These are phyloP conservation scores for Paxillus rubicundulus DNA, from an alignment of 768 basidiomycete genomes.

Conservation along the genomic window DNA sequence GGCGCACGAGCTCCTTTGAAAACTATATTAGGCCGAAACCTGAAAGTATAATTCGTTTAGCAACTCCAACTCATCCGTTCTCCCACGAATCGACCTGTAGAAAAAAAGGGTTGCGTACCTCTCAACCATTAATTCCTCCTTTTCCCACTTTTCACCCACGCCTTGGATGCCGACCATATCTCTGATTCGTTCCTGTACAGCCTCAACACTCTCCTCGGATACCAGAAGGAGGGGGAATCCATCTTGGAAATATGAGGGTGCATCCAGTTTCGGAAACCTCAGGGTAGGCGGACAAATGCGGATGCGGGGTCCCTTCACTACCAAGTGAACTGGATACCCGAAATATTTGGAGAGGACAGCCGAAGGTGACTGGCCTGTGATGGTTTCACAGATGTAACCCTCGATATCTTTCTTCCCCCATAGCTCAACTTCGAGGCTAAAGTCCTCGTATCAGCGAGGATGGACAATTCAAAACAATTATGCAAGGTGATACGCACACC, in stretches of 20 bases:
- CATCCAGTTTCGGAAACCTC: conserved; percentile 56
- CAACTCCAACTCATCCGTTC: conserved; percentile 5
- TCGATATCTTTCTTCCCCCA: conserved; percentile 51
- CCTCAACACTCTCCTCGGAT: conserved; percentile 61
- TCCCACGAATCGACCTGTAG: not conserved
- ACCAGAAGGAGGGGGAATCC: conserved; percentile 67
- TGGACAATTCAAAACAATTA: not conserved
- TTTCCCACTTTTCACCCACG: conserved; percentile 51
- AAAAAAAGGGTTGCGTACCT: conserved; percentile 40
- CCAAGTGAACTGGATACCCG: conserved; percentile 56
- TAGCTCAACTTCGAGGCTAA: conserved; percentile 54
- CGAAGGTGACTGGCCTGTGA: conserved; percentile 46
- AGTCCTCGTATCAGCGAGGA: conserved; percentile 1
- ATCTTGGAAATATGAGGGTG: conserved; percentile 62
- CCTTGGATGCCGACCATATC: conserved; percentile 47
- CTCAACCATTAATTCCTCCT: conserved; percentile 51
- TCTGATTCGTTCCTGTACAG: conserved; percentile 48
- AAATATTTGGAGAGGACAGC: conserved; percentile 60
- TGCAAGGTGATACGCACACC: conserved; percentile 40
- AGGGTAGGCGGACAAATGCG: conserved; percentile 51
- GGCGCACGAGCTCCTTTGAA: conserved; percentile 60
- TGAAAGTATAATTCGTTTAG: conserved; percentile 23
- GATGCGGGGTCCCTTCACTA: conserved; percentile 61
- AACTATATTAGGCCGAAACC: conserved; percentile 78
- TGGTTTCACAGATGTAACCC: conserved; percentile 60